A percentile compares a stretch with the other conserved stretches of the same genome.
These are phyloP conservation scores for Suillus discolor DNA, from an alignment of 768 basidiomycete genomes.

Conservation along the genomic window DNA sequence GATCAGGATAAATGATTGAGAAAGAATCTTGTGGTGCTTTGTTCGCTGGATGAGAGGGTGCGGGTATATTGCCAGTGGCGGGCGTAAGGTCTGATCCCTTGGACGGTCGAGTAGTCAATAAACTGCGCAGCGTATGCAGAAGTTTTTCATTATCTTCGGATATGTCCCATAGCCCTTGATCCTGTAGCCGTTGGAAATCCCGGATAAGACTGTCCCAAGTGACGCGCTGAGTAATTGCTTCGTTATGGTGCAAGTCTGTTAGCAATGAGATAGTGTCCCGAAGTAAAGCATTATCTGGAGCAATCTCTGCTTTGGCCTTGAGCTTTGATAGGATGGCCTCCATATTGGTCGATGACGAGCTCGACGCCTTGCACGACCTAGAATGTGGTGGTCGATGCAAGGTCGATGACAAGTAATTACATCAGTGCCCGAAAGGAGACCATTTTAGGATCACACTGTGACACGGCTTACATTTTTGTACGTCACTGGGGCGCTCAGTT, in stretches of 20 bases:
- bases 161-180: slow-evolving; percentile 27
- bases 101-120: slow-evolving; percentile 17
- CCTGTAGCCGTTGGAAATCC: slow-evolving; percentile 26
- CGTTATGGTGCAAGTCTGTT: slow-evolving; percentile 23
- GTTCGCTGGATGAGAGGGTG: not conserved
- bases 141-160: slow-evolving; percentile 29
- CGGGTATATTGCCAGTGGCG: not conserved
- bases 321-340: slow-evolving; percentile 31
- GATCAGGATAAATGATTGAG: slow-evolving; percentile 20
- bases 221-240: slow-evolving; percentile 18
- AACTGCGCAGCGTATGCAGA: slow-evolving; percentile 25
- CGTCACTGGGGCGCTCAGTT: not conserved
- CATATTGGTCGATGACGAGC: slow-evolving; percentile 18
- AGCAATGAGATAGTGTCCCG: slow-evolving; percentile 23
- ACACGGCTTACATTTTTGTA: not conserved
- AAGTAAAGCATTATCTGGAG: slow-evolving; percentile 20
- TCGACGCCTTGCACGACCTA: not conserved
- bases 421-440: not conserved
- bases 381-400: not conserved
- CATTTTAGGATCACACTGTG: slow-evolving; percentile 2
- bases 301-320: slow-evolving; percentile 14
- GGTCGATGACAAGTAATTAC: not conserved
- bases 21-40: slow-evolving; percentile 12
- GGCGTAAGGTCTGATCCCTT: not conserved
- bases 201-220: slow-evolving; percentile 26